These are phyloP conservation scores for Monosporozyma aerobia DNA, from an alignment of 805 yeast genomes.

Conservation along the genomic window DNA sequence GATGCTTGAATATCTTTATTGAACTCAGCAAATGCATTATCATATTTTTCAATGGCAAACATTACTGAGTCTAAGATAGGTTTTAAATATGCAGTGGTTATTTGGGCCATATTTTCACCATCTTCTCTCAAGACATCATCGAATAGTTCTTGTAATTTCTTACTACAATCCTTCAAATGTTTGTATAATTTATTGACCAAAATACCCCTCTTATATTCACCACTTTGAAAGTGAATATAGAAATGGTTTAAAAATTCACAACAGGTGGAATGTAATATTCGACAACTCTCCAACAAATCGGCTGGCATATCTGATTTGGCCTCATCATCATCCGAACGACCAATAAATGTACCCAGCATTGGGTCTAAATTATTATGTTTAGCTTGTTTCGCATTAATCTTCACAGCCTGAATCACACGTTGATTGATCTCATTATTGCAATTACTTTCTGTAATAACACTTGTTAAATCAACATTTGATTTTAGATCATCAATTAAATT, in stretches of 20 bases:
- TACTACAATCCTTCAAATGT: constrained; percentile 40
- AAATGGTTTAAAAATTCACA: constrained; percentile 69
- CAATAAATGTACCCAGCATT: constrained; percentile 19
- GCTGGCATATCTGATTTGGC: constrained; percentile 28
- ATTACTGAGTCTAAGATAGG: constrained; percentile 39
- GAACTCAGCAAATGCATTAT: constrained; percentile 13
- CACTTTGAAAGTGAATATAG: constrained; percentile 53
- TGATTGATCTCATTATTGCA: constrained; percentile 29
- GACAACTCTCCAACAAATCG: constrained; percentile 39
- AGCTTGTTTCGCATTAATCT: constrained; percentile 46
- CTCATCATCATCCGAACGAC: constrained; percentile 23
- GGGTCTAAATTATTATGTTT: constrained; percentile 27
- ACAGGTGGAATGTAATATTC: constrained; percentile 61
- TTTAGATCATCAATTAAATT: constrained; percentile 10
- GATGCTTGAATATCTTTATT: constrained; percentile 2
- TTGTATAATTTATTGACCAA: constrained; percentile 38
- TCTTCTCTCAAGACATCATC: constrained; percentile 24
- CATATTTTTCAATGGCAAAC: constrained; percentile 40
- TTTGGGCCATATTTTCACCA: constrained; percentile 21
- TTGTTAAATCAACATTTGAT: constrained; percentile 23
- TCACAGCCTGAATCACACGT: constrained; percentile 39
- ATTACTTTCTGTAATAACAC: constrained; percentile 15
- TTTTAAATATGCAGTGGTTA: constrained; percentile 30
- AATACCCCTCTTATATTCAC: constrained; percentile 36
- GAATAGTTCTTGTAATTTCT: constrained; percentile 30